Conservation (phyloP, 306 rosid genomes). For the Oxytropis ochrocephala region DNA sequence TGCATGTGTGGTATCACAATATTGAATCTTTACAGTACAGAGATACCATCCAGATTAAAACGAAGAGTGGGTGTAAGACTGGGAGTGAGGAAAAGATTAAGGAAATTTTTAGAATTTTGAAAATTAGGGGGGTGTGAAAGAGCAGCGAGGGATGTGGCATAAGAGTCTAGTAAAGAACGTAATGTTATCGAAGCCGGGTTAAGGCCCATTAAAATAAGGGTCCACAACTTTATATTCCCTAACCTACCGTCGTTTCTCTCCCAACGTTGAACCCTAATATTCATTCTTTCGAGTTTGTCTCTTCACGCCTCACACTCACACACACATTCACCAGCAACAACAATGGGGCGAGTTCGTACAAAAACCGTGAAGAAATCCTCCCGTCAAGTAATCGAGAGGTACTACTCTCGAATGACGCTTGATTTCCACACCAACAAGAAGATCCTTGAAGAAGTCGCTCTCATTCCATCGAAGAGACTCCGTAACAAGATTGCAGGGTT, state of each 20-base stretch:
- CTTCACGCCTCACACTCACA: not conserved
- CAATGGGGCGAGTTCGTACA: slow-evolving; percentile 64
- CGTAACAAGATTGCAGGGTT: slow-evolving; percentile 65
- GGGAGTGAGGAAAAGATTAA: no score
- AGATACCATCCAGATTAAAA: no score
- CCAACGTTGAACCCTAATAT: not conserved
- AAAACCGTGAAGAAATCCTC: slow-evolving; percentile 72
- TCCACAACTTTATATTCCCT: not conserved
- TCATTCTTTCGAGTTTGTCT: not conserved
- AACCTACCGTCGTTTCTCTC: not conserved
- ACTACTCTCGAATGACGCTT: slow-evolving; percentile 54
- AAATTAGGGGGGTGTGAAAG: no score
- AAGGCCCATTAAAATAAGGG: not conserved
- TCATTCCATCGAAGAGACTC: slow-evolving; percentile 55
- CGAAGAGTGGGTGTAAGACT: no score
- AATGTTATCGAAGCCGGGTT: not conserved
- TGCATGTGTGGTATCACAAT: no score
- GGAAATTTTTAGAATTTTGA: no score
- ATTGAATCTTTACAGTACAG: no score
- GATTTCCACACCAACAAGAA: slow-evolving; percentile 69
- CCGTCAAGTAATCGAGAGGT: slow-evolving; percentile 48
- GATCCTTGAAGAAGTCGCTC: slow-evolving; percentile 46
- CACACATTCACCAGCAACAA: not conserved
- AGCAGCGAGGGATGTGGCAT: no score
- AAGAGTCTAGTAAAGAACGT: no score